phyloP scores from a whole-genome alignment of 257 asterid genomes.

The Linderniella brevidens region DNA sequence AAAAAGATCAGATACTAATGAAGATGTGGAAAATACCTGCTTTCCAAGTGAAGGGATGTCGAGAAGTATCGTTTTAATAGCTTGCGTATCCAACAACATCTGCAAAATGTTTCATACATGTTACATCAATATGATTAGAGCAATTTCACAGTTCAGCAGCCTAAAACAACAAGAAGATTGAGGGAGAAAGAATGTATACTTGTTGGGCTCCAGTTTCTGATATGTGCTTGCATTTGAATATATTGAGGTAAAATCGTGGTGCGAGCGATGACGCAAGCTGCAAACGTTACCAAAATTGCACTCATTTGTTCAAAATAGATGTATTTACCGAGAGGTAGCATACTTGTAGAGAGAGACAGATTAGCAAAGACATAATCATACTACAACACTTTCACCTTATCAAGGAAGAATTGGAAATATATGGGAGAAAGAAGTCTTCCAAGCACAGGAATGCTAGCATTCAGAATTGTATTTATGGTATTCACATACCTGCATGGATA shows the following conservation, averaged over 20 bases:
- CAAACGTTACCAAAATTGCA: conserved; percentile 7
- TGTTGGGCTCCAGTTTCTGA: conserved; percentile 98
- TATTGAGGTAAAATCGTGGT: conserved; percentile 82
- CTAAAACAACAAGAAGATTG: too few relatives aligned
- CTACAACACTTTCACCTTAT: conserved; percentile 41
- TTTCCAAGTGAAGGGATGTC: conserved; percentile 90
- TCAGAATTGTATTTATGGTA: conserved; percentile 62
- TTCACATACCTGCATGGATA: conserved; percentile 87
- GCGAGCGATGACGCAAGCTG: conserved; percentile 95
- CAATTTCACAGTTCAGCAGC: too few relatives aligned
- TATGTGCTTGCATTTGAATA: conserved; percentile 95
- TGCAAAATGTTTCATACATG: conserved; percentile 22
- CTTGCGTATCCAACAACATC: conserved; percentile 98
- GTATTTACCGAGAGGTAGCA: too few relatives aligned
- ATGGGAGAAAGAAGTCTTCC: conserved; percentile 88
- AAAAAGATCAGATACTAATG: background rate
- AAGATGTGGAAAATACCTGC: conserved; percentile 43
- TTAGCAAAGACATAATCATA: too few relatives aligned
- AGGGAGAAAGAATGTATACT: conserved; percentile 13
- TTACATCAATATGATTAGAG: too few relatives aligned
- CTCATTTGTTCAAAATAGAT: too few relatives aligned
- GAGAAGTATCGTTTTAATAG: conserved; percentile 83
- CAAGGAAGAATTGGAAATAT: conserved; percentile 92
- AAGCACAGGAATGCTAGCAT: conserved; percentile 84
- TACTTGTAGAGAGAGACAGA: too few relatives aligned